These are phyloP conservation scores for Veloporphyrellus conicus DNA, from an alignment of 1,284 basidiomycete species.

Conservation along the genomic window DNA sequence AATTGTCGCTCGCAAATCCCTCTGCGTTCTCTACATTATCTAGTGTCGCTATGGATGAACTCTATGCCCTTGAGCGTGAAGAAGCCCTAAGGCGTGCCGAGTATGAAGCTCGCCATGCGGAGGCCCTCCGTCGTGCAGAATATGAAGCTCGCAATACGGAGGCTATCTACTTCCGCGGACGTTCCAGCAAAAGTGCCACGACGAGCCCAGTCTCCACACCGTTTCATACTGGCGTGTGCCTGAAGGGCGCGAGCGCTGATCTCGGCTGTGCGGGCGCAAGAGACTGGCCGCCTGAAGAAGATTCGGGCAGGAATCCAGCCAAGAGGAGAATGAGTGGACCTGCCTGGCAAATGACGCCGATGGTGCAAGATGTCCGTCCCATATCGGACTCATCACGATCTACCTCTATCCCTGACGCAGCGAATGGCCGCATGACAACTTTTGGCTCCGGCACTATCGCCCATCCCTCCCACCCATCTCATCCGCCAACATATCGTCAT, in stretches of 20 bases:
- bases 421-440: constrained; percentile 23
- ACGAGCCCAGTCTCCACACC: constrained; percentile 63
- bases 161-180: constrained; percentile 43
- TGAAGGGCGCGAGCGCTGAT: constrained; percentile 30
- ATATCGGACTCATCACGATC: constrained; percentile 20
- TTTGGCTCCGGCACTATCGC: constrained; percentile 32
- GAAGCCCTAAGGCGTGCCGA: constrained; percentile 81
- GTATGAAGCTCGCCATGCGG: constrained; percentile 77
- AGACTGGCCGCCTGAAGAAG: constrained; percentile 34
- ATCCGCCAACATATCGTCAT: constrained; percentile 35
- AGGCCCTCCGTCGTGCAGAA: constrained; percentile 77
- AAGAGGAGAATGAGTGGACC: constrained; percentile 49
- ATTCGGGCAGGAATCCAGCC: constrained; percentile 21
- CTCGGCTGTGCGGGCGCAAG: constrained; percentile 43
- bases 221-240: constrained; percentile 32
- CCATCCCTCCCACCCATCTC: constrained; percentile 39
- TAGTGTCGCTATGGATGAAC: constrained; percentile 79
- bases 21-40: constrained; percentile 74
- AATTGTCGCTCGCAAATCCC: constrained; percentile 35
- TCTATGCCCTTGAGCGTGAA: constrained; percentile 79
- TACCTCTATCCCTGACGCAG: constrained; percentile 22
- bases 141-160: constrained; percentile 62
- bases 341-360: constrained; percentile 46
- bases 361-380: constrained; percentile 27
- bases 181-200: constrained; percentile 62